Conservation (phyloP, 805 yeast genomes). For the Wickerhamiella brachini region DNA sequence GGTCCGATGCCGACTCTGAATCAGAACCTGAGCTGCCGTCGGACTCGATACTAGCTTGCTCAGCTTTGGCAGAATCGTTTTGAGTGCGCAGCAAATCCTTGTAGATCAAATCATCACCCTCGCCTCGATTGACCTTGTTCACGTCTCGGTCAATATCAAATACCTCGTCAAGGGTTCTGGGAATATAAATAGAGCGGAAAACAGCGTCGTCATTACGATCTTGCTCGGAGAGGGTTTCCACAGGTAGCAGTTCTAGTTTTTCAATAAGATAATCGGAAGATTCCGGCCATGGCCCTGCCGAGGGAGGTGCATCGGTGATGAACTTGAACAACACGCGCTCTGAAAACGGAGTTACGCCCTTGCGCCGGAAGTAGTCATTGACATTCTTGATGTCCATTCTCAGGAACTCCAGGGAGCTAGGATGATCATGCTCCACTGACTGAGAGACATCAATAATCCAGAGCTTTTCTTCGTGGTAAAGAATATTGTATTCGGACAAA, state of each 20-base stretch:
- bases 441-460: conserved; percentile 95
- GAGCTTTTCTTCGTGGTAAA: conserved; percentile 56
- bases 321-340: conserved; percentile 74
- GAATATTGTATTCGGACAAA: conserved; percentile 86
- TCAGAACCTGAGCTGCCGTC: too few species aligned
- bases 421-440: conserved; percentile 95
- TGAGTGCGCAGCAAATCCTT: conserved; percentile 18
- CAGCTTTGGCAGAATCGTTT: conserved; percentile 19
- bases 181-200: conserved; percentile 73
- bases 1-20: conserved; percentile 1
- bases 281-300: conserved; percentile 31
- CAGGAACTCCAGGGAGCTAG: conserved; percentile 85
- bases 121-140: conserved; percentile 19
- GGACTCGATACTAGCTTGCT: conserved; percentile 3
- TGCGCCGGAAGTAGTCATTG: conserved; percentile 69
- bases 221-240: conserved; percentile 21
- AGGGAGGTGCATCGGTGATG: conserved; percentile 29
- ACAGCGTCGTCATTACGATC: conserved; percentile 70
- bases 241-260: conserved; percentile 17
- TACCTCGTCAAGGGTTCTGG: conserved; percentile 41
- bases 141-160: conserved; percentile 65
- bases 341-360: conserved; percentile 62
- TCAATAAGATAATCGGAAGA: conserved; percentile 18
- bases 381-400: conserved; percentile 97
- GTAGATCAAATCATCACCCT: conserved; percentile 45